Evolutionary conservation across 2,329 filamentous ascomycete genomes (phyloP), one percentile per base, ranked within the genome.

Genomic region (Thermoascus crustaceus): DNA sequence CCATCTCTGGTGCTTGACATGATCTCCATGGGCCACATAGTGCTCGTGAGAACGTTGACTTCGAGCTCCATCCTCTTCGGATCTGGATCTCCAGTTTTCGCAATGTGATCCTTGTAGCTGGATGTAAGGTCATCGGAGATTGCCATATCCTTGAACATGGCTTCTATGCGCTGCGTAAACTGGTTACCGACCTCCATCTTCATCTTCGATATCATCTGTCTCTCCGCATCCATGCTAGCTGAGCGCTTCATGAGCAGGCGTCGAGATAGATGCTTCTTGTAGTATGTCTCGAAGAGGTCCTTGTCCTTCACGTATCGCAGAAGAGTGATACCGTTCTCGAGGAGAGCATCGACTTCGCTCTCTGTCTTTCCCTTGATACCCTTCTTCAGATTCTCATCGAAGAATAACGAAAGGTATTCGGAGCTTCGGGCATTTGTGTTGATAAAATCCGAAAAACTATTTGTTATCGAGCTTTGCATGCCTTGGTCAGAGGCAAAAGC

Each of bases 111-210:
- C 45, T 80, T 82, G 65, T 93, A 96, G 37, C 75, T 78, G 8
- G 77, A 65, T 0, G 84, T 86, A 17, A 95, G 72, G 45, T 94
- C 89, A 36, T 82, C 78, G 0, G 88, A 95, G 8, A 88, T 78
- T 10, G 81, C 78, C 76, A 96, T 88, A 53, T 98, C 91, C 62
- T 87, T 88, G 68, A 98, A 95, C 87, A 98, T 96, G 45, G 87
- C 84, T 55, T 98, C 91, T 29, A 98, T 77, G 57, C 93, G 94
- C 52, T 78, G 71, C 0, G 91, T 96, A 57, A 96, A 96, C 47
- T 87, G 81, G 57, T 93, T 94, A 24, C 91, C 91, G 34, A 96
- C 78, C 58, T 95, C 89, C 54, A 91, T 78, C 72, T 95, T 96
- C 87, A 98, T 95, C 44, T 89, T 84, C 0, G 81, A 82, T 34